phyloP scores from a whole-genome alignment of 768 basidiomycete genomes.

The Nidularia pulvinata region DNA sequence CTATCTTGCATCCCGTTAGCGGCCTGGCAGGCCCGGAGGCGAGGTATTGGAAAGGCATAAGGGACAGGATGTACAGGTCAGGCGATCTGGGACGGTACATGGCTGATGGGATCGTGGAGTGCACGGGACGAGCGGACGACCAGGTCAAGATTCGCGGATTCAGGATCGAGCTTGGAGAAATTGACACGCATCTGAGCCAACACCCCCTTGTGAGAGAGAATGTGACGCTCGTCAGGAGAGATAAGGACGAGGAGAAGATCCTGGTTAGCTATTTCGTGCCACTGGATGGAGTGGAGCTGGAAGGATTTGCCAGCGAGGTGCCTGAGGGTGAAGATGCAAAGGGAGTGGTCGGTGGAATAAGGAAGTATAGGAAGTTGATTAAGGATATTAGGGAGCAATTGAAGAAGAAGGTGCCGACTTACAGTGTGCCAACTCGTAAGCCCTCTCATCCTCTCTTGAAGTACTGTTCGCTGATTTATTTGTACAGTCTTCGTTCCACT shows the following conservation, averaged over 20 bases:
- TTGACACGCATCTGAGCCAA: conserved; percentile 93
- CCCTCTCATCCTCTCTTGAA: conserved; percentile 10
- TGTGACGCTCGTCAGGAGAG: conserved; percentile 93
- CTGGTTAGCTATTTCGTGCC: conserved; percentile 98
- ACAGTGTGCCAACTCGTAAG: conserved; percentile 90
- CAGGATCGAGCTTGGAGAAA: conserved; percentile 97
- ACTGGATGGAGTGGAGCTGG: conserved; percentile 63
- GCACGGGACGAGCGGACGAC: conserved; percentile 96
- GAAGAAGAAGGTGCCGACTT: conserved; percentile 95
- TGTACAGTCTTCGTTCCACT: conserved; percentile 91
- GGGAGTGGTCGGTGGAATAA: conserved; percentile 74
- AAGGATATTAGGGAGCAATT: conserved; percentile 94
- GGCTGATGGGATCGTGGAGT: conserved; percentile 92
- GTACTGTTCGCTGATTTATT: neutral
- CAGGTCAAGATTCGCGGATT: conserved; percentile 99
- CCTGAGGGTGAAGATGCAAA: conserved; percentile 53
- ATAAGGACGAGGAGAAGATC: conserved; percentile 99
- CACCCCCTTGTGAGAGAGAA: conserved; percentile 97
- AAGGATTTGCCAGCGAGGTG: conserved; percentile 71
- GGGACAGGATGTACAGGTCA: conserved; percentile 97
- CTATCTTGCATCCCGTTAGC: conserved; percentile 59
- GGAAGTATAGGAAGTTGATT: conserved; percentile 84
- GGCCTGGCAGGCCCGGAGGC: conserved; percentile 71
- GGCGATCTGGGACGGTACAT: conserved; percentile 96
- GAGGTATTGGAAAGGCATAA: conserved; percentile 89